Base-by-base conservation (phyloP, 1,139 yeast genomes). In the Suhomyces taliae region DNA sequence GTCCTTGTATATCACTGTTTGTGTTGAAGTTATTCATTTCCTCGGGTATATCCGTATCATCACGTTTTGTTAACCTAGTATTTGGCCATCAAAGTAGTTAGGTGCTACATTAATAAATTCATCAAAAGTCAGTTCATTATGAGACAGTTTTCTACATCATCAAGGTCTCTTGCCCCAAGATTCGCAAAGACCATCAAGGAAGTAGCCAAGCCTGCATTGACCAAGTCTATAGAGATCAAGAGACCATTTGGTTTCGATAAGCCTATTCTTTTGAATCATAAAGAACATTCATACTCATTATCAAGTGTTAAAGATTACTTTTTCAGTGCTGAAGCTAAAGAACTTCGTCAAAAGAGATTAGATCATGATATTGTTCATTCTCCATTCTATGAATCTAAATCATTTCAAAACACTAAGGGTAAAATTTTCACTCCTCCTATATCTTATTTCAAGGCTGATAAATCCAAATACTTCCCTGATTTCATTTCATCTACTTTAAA, bases 401-500 rank as follows among this genome's bases (percentile, higher is more conserved):
- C 88, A 1, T 91, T 84, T 62, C 74, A 86, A 44, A 85, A 85
- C 56, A 87, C 95, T 3, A 81, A 83, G 39, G 98, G 98, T 34
- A 90, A 90, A 67, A 76, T 90, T 54, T 93, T 90, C 69, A 72
- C 79, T 14, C 83, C 96, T 0, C 98, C 98, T 0, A 72, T 78
- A 10, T 81, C 91, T 1, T 85, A 80, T 55, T 90, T 93, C 77
- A 81, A 79, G 50, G 69, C 74, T 8, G 95, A 87, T n/a, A 85
- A 81, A 59, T 77, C 98, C 0, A 70, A 83, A 46, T 93, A 81
- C 61, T 89, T 93, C 69, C 97, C 98, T n/a, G 90, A 90, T 59
- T 74, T 93, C 50, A 65, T 69, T 31, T 95, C 88, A 0, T 75
- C 74, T 27, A 76, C 85, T 1, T 63, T 93, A 38, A 60, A 70